Conservation (phyloP, 2,329 filamentous ascomycete species). For the Rhynchosporium agropyri region DNA sequence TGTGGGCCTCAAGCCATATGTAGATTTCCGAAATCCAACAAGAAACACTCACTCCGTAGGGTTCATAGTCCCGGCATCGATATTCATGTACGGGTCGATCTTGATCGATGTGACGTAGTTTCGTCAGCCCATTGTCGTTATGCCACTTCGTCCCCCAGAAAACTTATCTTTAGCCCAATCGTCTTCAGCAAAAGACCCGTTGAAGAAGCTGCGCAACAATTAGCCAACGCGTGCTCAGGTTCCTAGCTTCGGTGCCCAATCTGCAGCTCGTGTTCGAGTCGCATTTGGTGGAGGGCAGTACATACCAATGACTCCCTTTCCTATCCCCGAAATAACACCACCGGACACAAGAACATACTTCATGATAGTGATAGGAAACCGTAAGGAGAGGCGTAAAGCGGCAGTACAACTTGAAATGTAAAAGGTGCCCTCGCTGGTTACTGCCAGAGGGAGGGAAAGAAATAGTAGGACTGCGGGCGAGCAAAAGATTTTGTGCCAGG, state of each 20-base stretch:
- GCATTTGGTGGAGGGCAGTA: slow-evolving; percentile 16
- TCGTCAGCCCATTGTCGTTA: slow-evolving; percentile 39
- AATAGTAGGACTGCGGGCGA: slow-evolving; percentile 18
- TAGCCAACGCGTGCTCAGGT: slow-evolving; percentile 1
- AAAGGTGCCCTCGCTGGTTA: slow-evolving; percentile 36
- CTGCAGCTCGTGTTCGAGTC: background rate
- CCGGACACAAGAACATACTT: slow-evolving; percentile 82
- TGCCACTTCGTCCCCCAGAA: slow-evolving; percentile 14
- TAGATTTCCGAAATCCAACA: slow-evolving; percentile 5
- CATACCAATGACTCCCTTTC: slow-evolving; percentile 69
- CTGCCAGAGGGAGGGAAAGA: slow-evolving; percentile 38
- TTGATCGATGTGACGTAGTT: slow-evolving; percentile 65
- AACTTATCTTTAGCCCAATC: slow-evolving; percentile 73
- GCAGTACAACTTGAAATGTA: slow-evolving; percentile 5
- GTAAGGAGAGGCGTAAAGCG: background rate
- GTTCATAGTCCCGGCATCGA: slow-evolving; percentile 71
- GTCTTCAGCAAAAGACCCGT: slow-evolving; percentile 80
- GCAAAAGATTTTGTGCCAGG: slow-evolving; percentile 6
- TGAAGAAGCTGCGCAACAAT: slow-evolving; percentile 59
- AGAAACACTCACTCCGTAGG: slow-evolving; percentile 57
- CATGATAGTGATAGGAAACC: slow-evolving; percentile 51
- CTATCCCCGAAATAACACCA: slow-evolving; percentile 63
- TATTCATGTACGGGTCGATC: slow-evolving; percentile 74
- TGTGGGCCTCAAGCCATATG: background rate
- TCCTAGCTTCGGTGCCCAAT: background rate